Evolutionary conservation across 208 protist species (phyloP), one percentile per base, ranked within the genome.

Genomic region (Angomonas desouzai): DNA sequence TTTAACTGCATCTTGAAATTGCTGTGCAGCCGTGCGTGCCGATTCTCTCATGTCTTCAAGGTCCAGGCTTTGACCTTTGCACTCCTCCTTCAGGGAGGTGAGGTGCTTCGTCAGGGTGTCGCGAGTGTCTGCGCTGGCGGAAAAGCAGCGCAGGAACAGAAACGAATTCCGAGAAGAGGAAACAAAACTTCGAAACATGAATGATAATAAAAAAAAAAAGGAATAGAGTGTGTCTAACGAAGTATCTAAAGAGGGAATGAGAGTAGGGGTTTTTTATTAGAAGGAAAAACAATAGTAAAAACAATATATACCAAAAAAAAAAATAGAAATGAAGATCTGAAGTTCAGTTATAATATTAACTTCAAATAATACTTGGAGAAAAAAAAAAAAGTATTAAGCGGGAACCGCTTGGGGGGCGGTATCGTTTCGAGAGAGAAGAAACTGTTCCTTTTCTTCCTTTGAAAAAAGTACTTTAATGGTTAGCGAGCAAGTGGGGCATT

Each of bases 401-500:
- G 72, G 70, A 0, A 75, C 68, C 51, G 66, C 58, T 29, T n/a
- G 45, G 13, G 61, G 36, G 20, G 38, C 62, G 33, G 30, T 32
- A 28, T 20, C 40, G 40, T 9, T 38, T 34, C 49, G 28, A 4
- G 34, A 55, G 11, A 57, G 40, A 3, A 91, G 28, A 47, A 94
- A 88, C 29, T 29, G n/a, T 1, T 23, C 40, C 48, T 72, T 79
- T 55, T 93, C 81, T 29, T 79, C 79, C 0, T 68, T 64, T 0
- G 80, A 83, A 72, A 81, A 93, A 30, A 92, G 58, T 49, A 96
- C 77, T 22, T 84, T 85, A 29, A 96, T 73, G 0, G 91, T 96
- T 47, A 96, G 78, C 7, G 88, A 94, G 68, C 91, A 96, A 16
- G 91, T 94, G 1, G 91, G 91, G 64, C 91, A 96, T 62, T 92